These are phyloP conservation scores for Phycomyces blakesleeanus DNA, from an alignment of 192 early-diverging fungal genomes.

Conservation along the genomic window DNA sequence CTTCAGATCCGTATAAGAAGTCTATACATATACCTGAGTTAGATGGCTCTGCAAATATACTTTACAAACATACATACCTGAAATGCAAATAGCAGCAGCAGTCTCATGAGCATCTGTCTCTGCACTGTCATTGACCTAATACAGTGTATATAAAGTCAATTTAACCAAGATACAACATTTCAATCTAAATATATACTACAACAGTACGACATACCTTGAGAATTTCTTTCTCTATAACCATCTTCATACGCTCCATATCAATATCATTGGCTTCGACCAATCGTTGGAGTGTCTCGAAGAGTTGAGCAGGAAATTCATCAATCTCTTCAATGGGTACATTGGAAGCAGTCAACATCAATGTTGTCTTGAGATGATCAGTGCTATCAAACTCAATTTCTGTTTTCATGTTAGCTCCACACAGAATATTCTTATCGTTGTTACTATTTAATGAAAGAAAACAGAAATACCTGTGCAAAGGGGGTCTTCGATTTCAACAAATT, in stretches of 20 bases:
- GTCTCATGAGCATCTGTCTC: constrained; percentile 37
- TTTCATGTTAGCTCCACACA: background rate
- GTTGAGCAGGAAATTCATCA: constrained; percentile 40
- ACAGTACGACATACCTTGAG: constrained; percentile 36
- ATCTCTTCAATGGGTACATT: constrained; percentile 55
- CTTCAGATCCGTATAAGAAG: constrained; percentile 49
- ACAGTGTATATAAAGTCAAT: background rate
- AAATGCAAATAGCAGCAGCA: constrained; percentile 27
- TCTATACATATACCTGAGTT: constrained; percentile 25
- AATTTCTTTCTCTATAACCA: constrained; percentile 47
- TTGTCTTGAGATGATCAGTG: constrained; percentile 41
- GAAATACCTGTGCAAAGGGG: constrained; percentile 52
- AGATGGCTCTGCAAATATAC: background rate
- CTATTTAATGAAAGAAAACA: background rate
- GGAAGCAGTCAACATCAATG: constrained; percentile 40
- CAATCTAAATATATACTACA: too few relatives aligned
- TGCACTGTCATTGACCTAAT: constrained; percentile 32
- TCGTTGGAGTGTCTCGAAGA: constrained; percentile 42
- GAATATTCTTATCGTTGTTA: background rate
- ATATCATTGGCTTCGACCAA: constrained; percentile 47
- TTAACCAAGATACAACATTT: background rate
- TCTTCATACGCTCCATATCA: constrained; percentile 54
- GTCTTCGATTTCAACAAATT: constrained; percentile 61
- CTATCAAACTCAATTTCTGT: constrained; percentile 46
- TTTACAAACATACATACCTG: constrained; percentile 15